These are phyloP conservation scores for Saccharomycopsis babjevae DNA, from an alignment of 805 yeast genomes.

Conservation along the genomic window DNA sequence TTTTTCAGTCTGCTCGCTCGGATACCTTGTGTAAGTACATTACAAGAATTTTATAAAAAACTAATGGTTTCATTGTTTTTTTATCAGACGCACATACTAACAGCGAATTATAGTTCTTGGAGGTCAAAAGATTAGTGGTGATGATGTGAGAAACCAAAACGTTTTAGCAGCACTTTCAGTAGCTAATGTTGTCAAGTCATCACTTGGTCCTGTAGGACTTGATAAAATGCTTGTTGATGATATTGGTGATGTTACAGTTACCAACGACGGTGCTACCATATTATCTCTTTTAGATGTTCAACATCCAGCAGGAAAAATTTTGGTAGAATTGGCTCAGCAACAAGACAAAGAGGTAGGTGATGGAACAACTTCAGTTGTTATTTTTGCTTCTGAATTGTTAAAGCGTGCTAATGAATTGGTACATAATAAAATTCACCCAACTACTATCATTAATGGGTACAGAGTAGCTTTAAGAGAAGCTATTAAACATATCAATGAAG, in stretches of 20 bases:
- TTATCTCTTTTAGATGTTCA: constrained; percentile 85
- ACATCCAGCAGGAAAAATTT: constrained; percentile 97
- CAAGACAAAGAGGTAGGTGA: constrained; percentile 98
- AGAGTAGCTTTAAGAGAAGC: constrained; percentile 91
- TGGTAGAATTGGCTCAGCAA: constrained; percentile 95
- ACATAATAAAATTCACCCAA: constrained; percentile 90
- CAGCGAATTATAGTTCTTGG: constrained; percentile 47
- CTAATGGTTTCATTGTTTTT: neutral
- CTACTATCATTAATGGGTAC: constrained; percentile 95
- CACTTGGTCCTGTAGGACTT: constrained; percentile 95
- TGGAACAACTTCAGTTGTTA: constrained; percentile 96
- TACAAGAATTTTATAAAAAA: neutral
- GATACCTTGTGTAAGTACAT: constrained; percentile 62
- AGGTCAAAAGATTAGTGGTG: constrained; percentile 93
- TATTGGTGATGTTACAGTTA: constrained; percentile 96
- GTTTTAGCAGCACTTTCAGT: constrained; percentile 94
- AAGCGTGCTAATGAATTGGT: constrained; percentile 91
- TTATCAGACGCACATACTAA: constrained; percentile 4
- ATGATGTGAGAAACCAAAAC: constrained; percentile 92
- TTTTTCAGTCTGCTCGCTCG: constrained; percentile 75
- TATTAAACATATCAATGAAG: constrained; percentile 73
- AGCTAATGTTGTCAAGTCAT: constrained; percentile 83
- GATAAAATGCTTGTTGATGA: constrained; percentile 99
- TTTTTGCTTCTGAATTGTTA: constrained; percentile 85
- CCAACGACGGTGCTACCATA: constrained; percentile 98